Percentiles rank a stretch among this genome's conserved stretches.
Evolutionary conservation across 164 flowering plant species (phyloP).

Genomic region (Litsea cubeba): DNA sequence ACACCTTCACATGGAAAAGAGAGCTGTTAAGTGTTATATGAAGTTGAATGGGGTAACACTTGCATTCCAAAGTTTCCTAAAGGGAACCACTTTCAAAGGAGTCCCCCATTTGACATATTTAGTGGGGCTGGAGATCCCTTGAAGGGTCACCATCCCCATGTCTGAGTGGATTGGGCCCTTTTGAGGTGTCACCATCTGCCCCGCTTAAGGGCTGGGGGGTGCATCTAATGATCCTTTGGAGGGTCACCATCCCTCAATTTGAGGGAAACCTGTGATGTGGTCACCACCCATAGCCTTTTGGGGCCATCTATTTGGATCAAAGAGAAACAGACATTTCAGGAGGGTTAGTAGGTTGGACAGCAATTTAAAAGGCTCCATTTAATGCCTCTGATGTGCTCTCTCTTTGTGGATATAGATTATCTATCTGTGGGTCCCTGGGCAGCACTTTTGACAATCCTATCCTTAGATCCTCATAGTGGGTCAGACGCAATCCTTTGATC

Average conservation of each 20-base stretch:
- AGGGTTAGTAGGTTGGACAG: too few relatives aligned
- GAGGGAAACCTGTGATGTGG: not conserved
- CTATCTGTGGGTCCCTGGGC: too few relatives aligned
- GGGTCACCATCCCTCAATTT: conserved; percentile 35
- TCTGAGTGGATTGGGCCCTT: not conserved
- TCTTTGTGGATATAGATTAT: too few relatives aligned
- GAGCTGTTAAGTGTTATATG: conserved; percentile 41
- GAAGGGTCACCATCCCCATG: conserved; percentile 1
- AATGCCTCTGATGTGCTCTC: too few relatives aligned
- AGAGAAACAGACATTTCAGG: not conserved
- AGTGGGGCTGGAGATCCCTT: not conserved
- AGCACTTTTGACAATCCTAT: too few relatives aligned
- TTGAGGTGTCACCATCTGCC: conserved; percentile 8
- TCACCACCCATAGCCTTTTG: not conserved
- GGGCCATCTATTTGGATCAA: not conserved
- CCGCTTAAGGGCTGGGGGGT: not conserved
- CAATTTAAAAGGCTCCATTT: too few relatives aligned
- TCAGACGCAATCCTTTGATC: too few relatives aligned
- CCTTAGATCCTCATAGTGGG: too few relatives aligned
- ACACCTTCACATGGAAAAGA: conserved; percentile 58
- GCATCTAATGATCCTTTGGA: conserved; percentile 23
- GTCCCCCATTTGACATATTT: not conserved
- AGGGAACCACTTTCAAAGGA: not conserved
- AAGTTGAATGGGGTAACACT: conserved; percentile 19
- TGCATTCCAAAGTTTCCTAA: conserved; percentile 10